Evolutionary conservation across 805 yeast species (phyloP).

Genomic region (Lipomyces starkeyi): DNA sequence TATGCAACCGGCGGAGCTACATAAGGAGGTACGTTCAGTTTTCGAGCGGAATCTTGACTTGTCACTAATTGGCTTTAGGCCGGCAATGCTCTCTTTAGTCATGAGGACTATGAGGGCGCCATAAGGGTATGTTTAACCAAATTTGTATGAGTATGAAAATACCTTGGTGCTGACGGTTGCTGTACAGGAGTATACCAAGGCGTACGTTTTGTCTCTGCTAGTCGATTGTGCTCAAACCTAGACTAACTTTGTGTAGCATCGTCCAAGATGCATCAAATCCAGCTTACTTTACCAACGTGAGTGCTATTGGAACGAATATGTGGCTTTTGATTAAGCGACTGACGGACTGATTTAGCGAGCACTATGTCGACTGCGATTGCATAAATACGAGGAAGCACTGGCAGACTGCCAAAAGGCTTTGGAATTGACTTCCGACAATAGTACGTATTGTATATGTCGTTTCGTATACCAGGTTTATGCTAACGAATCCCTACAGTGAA

Average conservation of each 20-base stretch:
- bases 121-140: constrained; percentile 39
- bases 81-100: constrained; percentile 42
- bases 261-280: constrained; percentile 40
- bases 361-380: constrained; percentile 39
- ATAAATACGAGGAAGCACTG: constrained; percentile 39
- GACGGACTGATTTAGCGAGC: constrained; percentile 38
- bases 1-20: constrained; percentile 24
- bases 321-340: not conserved
- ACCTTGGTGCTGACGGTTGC: not conserved
- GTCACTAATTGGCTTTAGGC: constrained; percentile 13
- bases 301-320: constrained; percentile 10
- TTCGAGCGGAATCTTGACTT: too few relatives aligned
- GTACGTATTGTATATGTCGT: constrained; percentile 4
- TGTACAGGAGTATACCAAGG: constrained; percentile 40
- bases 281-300: constrained; percentile 42
- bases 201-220: constrained; percentile 36
- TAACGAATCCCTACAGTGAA: constrained; percentile 37
- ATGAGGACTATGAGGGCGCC: constrained; percentile 42
- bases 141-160: not conserved
- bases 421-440: constrained; percentile 40
- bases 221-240: not conserved
- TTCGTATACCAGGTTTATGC: constrained; percentile 1
- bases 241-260: constrained; percentile 28
- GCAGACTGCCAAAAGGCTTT: constrained; percentile 42
- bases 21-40: constrained; percentile 22